Percentiles rank a stretch among this genome's conserved stretches.
phyloP scores from a whole-genome alignment of 352 stramenopile species.

The Blastocystis sp. region DNA sequence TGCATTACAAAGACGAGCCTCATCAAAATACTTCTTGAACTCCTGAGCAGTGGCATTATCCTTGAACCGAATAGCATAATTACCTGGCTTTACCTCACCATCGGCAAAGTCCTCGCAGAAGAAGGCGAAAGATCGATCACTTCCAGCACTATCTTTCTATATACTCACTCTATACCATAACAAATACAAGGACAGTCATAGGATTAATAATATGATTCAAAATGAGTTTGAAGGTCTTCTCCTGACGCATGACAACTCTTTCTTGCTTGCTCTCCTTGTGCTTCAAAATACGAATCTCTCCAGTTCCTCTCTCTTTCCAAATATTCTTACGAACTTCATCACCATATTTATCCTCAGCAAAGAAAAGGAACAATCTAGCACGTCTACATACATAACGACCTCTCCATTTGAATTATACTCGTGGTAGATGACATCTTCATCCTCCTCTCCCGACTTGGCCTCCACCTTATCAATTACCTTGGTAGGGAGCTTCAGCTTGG shows the following conservation, averaged over 20 bases:
- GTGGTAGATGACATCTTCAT: conserved; percentile 54
- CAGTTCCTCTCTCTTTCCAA: conserved; percentile 85
- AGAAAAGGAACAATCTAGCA: conserved; percentile 81
- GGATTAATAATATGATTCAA: conserved; percentile 81
- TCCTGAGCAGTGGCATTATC: conserved; percentile 83
- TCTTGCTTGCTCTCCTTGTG: conserved; percentile 86
- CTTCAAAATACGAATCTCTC: conserved; percentile 84
- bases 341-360: conserved; percentile 78
- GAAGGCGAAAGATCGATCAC: conserved; percentile 84
- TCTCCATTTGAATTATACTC: background rate
- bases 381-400: conserved; percentile 71
- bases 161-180: conserved; percentile 71
- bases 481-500: conserved; percentile 59
- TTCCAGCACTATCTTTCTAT: conserved; percentile 84
- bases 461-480: conserved; percentile 47
- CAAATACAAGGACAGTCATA: conserved; percentile 69
- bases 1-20: conserved; percentile 80
- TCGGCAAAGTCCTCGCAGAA: conserved; percentile 85
- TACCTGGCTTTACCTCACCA: conserved; percentile 80
- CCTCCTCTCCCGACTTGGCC: conserved; percentile 54
- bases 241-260: conserved; percentile 83
- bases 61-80: conserved; percentile 83
- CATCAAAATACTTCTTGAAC: conserved; percentile 84
- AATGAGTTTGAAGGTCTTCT: conserved; percentile 87
- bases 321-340: conserved; percentile 82